A percentile compares a stretch with the other conserved stretches of the same genome.
Conservation (phyloP, 2,329 filamentous ascomycete species). For the Hymenoscyphus linearis region DNA sequence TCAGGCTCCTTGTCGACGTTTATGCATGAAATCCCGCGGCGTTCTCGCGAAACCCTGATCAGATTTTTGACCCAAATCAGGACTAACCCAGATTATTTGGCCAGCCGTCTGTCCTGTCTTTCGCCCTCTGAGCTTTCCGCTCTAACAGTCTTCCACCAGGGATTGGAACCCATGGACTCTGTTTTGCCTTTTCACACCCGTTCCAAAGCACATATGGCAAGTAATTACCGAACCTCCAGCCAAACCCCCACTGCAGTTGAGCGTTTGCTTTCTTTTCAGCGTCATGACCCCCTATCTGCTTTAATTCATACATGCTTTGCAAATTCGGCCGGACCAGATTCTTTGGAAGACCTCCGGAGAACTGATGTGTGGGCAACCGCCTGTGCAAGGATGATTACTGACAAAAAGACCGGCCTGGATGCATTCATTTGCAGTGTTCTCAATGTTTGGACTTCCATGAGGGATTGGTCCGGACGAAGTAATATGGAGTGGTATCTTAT, state of each 20-base stretch:
- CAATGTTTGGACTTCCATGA: slow-evolving; percentile 80
- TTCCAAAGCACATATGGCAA: slow-evolving; percentile 40
- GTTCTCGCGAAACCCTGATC: slow-evolving; percentile 69
- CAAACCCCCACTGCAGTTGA: slow-evolving; percentile 64
- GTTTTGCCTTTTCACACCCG: slow-evolving; percentile 65
- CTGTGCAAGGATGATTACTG: slow-evolving; percentile 75
- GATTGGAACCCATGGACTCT: slow-evolving; percentile 76
- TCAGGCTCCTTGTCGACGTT: slow-evolving; percentile 48
- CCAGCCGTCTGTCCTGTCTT: slow-evolving; percentile 72
- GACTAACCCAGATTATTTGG: slow-evolving; percentile 82
- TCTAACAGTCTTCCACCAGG: slow-evolving; percentile 72
- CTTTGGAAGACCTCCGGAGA: slow-evolving; percentile 71
- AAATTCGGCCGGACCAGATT: slow-evolving; percentile 76
- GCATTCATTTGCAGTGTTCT: slow-evolving; percentile 79
- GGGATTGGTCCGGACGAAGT: slow-evolving; percentile 82
- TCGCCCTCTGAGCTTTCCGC: slow-evolving; percentile 70
- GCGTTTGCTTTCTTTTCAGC: slow-evolving; percentile 79
- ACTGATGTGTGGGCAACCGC: slow-evolving; percentile 85
- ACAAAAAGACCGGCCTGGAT: slow-evolving; percentile 70
- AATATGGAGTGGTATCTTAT: slow-evolving; percentile 93
- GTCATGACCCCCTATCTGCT: slow-evolving; percentile 78
- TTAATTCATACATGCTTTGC: slow-evolving; percentile 87
- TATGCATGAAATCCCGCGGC: slow-evolving; percentile 67
- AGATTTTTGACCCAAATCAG: slow-evolving; percentile 77
- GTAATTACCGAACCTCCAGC: slow-evolving; percentile 41